A percentile compares a stretch with the other conserved stretches of the same genome.
Conservation (phyloP, 1,139 yeast genomes). For the Taphrina confusa region DNA sequence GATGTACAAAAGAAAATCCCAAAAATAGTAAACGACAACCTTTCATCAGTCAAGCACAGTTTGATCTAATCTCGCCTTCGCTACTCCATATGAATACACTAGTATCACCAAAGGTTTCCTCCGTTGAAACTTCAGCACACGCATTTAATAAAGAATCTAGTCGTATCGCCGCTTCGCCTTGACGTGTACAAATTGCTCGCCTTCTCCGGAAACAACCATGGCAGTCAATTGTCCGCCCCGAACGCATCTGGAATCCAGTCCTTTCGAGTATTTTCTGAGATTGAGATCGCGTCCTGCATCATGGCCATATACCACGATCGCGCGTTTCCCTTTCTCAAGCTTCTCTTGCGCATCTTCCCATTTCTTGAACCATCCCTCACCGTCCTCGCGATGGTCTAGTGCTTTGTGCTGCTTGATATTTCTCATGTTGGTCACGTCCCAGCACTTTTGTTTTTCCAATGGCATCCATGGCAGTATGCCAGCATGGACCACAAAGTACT, state of each 20-base stretch:
- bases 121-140: too few species aligned
- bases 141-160: too few species aligned
- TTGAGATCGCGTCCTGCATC: constrained; percentile 79
- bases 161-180: constrained; percentile 27
- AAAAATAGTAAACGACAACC: too few species aligned
- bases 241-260: constrained; percentile 81
- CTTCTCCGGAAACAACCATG: constrained; percentile 49
- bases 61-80: too few species aligned
- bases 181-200: constrained; percentile 31
- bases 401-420: constrained; percentile 20
- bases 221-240: constrained; percentile 73
- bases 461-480: constrained; percentile 7
- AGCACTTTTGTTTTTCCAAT: constrained; percentile 18
- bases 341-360: constrained; percentile 59
- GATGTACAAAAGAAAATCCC: neutral
- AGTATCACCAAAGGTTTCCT: too few species aligned
- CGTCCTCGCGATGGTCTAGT: constrained; percentile 18
- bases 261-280: constrained; percentile 65
- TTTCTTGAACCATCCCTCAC: constrained; percentile 25
- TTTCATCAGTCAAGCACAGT: too few species aligned
- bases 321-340: constrained; percentile 45
- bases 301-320: constrained; percentile 78
- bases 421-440: constrained; percentile 33
- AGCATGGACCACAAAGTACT: constrained; percentile 25
- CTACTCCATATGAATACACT: too few species aligned